phyloP scores from a whole-genome alignment of 1,139 yeast genomes.

The Scheffersomyces cryptocercus region DNA sequence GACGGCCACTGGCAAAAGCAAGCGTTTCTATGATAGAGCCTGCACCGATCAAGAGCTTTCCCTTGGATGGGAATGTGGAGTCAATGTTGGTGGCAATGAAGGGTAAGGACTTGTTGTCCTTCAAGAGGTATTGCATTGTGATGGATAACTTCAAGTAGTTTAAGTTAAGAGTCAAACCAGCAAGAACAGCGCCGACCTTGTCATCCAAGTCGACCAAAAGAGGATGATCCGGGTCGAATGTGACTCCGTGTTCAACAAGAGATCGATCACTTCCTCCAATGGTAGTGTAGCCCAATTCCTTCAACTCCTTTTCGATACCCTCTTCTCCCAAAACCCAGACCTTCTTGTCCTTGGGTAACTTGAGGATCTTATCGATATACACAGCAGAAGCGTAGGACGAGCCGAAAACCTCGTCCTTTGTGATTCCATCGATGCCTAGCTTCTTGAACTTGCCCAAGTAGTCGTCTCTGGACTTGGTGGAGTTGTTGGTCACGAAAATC shows the following conservation, averaged over 20 bases:
- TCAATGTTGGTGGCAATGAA: conserved; percentile 96
- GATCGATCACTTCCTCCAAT: conserved; percentile 43
- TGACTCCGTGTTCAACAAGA: conserved; percentile 30
- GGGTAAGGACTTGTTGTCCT: conserved; percentile 61
- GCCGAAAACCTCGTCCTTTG: conserved; percentile 80
- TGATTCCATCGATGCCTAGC: conserved; percentile 65
- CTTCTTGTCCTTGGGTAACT: conserved; percentile 64
- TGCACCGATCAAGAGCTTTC: conserved; percentile 87
- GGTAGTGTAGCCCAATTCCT: conserved; percentile 43
- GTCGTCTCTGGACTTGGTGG: conserved; percentile 81
- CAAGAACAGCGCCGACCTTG: conserved; percentile 81
- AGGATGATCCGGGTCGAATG: conserved; percentile 35
- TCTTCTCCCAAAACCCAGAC: conserved; percentile 50
- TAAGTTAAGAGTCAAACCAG: conserved; percentile 76
- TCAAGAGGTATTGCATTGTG: conserved; percentile 74
- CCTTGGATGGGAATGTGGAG: conserved; percentile 90
- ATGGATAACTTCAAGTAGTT: conserved; percentile 81
- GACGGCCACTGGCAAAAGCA: conserved; percentile 73
- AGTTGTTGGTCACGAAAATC: conserved; percentile 91
- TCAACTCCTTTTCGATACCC: conserved; percentile 46
- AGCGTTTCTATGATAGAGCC: conserved; percentile 87
- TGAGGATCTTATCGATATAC: conserved; percentile 73
- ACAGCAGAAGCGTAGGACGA: conserved; percentile 91
- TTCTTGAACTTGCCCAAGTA: conserved; percentile 75
- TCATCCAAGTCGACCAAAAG: conserved; percentile 56